These are phyloP conservation scores for Trichoderma asperelloides DNA, from an alignment of 495 filamentous ascomycete species.

Conservation along the genomic window DNA sequence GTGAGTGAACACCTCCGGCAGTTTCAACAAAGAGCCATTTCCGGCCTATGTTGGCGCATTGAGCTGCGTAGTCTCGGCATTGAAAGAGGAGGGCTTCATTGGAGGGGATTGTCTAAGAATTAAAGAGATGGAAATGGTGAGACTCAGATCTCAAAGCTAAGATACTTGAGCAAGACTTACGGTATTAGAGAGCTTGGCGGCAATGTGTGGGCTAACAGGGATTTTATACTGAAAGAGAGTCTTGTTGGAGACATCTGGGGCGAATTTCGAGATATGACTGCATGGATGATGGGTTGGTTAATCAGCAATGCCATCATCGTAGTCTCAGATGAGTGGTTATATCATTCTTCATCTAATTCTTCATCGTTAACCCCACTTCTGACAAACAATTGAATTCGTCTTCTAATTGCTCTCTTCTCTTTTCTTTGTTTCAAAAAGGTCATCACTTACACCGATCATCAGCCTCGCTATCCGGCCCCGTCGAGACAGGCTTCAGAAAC, in stretches of 20 bases:
- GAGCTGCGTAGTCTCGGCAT: slow-evolving; percentile 36
- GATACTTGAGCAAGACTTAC: slow-evolving; percentile 1
- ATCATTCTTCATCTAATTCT: not conserved
- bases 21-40: slow-evolving; percentile 59
- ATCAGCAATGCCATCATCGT: not conserved
- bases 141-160: not conserved
- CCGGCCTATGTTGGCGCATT: slow-evolving; percentile 28
- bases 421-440: not conserved
- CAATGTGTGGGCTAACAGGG: slow-evolving; percentile 66
- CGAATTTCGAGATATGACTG: slow-evolving; percentile 51
- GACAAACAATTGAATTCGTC: no score
- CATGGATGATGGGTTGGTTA: not conserved
- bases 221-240: slow-evolving; percentile 63
- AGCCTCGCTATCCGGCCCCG: slow-evolving; percentile 55
- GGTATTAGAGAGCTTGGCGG: slow-evolving; percentile 36
- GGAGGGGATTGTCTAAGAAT: slow-evolving; percentile 26
- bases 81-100: slow-evolving; percentile 40
- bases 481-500: slow-evolving; percentile 72
- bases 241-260: slow-evolving; percentile 31
- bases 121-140: not conserved
- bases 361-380: not conserved
- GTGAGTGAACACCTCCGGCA: slow-evolving; percentile 68
- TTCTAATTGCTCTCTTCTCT: no score
- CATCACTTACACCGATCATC: slow-evolving; percentile 48
- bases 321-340: not conserved